Evolutionary conservation across 768 basidiomycete genomes (phyloP).

Genomic region (Tricholoma terreum): DNA sequence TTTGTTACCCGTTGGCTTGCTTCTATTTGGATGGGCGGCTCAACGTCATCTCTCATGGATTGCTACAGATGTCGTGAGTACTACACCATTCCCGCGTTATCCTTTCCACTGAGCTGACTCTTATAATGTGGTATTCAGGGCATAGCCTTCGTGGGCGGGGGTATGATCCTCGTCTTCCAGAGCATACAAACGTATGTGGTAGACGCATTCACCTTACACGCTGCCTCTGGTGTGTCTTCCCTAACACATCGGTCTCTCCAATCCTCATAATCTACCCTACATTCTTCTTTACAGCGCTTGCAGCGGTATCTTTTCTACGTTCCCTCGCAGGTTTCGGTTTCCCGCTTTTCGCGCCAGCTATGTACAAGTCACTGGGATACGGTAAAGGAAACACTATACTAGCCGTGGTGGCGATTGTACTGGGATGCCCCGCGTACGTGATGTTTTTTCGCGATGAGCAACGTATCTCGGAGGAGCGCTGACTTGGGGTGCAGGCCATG

Average conservation of each 20-base stretch:
- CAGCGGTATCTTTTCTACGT: constrained; percentile 60
- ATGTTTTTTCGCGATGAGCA: neutral
- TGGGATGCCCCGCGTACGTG: constrained; percentile 60
- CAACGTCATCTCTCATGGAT: constrained; percentile 64
- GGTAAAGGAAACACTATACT: constrained; percentile 69
- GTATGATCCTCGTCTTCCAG: constrained; percentile 59
- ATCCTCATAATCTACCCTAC: neutral
- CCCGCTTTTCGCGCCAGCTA: constrained; percentile 72
- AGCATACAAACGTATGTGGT: constrained; percentile 66
- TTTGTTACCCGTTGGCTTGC: constrained; percentile 60
- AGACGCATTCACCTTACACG: constrained; percentile 62
- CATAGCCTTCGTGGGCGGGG: constrained; percentile 52
- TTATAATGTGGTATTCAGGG: constrained; percentile 37
- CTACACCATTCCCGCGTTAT: neutral
- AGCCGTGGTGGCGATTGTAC: constrained; percentile 50
- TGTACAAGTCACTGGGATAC: constrained; percentile 64
- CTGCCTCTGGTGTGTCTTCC: constrained; percentile 54
- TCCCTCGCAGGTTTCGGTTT: constrained; percentile 71
- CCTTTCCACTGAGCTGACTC: neutral
- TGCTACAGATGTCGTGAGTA: constrained; percentile 58
- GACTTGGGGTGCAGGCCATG: constrained; percentile 25
- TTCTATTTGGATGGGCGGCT: constrained; percentile 72
- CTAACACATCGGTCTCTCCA: neutral
- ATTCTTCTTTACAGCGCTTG: constrained; percentile 43
- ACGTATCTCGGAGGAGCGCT: neutral